Evolutionary conservation across 768 basidiomycete species (phyloP).

Genomic region (Infundibulicybe gibba): DNA sequence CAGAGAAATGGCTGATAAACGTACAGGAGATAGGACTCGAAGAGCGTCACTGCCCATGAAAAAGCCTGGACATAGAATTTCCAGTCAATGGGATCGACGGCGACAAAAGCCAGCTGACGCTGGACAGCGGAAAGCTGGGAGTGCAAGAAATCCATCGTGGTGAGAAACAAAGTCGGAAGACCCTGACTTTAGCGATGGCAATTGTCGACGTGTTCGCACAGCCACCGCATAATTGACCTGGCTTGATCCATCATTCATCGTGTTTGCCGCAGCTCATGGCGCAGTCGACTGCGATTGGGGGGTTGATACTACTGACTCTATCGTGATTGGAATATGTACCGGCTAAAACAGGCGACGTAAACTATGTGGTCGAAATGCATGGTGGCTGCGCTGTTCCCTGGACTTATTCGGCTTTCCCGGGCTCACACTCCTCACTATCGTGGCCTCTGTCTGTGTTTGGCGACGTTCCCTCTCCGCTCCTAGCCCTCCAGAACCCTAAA

Average conservation of each 20-base stretch:
- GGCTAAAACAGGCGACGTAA: too few species aligned
- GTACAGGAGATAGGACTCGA: conserved; percentile 86
- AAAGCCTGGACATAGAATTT: conserved; percentile 75
- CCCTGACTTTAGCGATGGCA: neutral
- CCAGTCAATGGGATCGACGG: conserved; percentile 74
- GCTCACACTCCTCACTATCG: neutral
- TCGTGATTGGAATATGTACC: too few species aligned
- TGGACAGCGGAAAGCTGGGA: conserved; percentile 54
- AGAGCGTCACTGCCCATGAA: conserved; percentile 76
- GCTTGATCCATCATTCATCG: too few species aligned
- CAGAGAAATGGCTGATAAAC: conserved; percentile 23
- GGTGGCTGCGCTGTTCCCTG: too few species aligned
- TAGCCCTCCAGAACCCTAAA: conserved; percentile 20
- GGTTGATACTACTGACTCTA: too few species aligned
- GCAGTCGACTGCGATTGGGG: too few species aligned
- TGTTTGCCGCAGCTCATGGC: too few species aligned
- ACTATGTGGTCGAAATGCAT: too few species aligned
- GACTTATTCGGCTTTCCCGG: neutral
- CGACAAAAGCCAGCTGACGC: conserved; percentile 64
- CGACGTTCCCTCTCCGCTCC: neutral
- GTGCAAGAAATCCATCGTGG: conserved; percentile 60
- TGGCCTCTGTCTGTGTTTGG: neutral
- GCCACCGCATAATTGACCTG: neutral
- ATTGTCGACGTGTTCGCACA: conserved; percentile 4
- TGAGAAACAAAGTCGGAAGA: neutral